Conservation (phyloP, 208 protist genomes). For the Acanthamoeba royreba region DNA sequence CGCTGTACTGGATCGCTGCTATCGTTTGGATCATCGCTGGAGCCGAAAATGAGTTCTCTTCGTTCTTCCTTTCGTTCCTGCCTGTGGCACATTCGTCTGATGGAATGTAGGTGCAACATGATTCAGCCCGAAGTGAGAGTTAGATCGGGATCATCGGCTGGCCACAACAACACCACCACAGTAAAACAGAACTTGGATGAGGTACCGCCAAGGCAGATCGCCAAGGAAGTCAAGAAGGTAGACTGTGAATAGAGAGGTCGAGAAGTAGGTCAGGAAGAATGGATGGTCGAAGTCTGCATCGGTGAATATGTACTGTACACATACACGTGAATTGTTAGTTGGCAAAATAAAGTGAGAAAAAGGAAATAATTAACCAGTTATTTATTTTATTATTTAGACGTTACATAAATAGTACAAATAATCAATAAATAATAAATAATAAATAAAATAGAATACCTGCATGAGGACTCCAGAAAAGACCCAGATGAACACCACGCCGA, state of each 20-base stretch:
- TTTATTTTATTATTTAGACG: neutral
- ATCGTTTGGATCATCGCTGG: too few species aligned
- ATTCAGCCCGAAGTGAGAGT: too few species aligned
- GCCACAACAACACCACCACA: too few species aligned
- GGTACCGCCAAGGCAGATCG: neutral
- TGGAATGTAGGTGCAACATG: too few species aligned
- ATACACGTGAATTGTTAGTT: neutral
- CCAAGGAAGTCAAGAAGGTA: constrained; percentile 55
- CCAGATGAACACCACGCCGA: constrained; percentile 47
- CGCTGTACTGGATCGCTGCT: neutral
- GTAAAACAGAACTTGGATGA: neutral
- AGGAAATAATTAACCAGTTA: neutral
- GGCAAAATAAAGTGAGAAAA: neutral
- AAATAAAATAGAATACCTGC: too few species aligned
- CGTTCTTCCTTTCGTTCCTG: neutral
- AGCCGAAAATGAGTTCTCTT: neutral
- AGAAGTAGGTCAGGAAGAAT: constrained; percentile 70
- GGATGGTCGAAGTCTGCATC: constrained; percentile 60
- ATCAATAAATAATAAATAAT: neutral
- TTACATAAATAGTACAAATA: neutral
- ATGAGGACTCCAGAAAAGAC: constrained; percentile 16
- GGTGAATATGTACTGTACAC: constrained; percentile 53
- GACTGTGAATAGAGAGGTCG: constrained; percentile 61
- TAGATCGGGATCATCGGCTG: too few species aligned
- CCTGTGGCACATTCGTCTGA: neutral